Evolutionary conservation across 2,329 filamentous ascomycete genomes (phyloP).

Genomic region (Pestalotiopsis fici): DNA sequence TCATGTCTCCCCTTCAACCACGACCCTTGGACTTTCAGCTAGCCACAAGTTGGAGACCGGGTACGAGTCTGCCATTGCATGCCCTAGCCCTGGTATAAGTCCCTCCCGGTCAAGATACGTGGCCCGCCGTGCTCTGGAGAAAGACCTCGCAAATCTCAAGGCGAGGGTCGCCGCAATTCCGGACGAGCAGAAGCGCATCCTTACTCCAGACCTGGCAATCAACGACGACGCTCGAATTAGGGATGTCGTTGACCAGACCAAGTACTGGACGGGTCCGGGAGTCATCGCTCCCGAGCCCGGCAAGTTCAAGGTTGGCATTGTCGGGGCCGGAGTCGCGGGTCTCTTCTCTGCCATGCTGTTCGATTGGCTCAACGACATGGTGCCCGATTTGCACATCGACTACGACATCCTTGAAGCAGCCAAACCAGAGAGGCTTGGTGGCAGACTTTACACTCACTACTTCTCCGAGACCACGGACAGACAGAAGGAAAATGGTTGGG

Average conservation of each 20-base stretch:
- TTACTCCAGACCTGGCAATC: background rate
- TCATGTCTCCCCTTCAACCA: background rate
- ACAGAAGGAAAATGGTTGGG: background rate
- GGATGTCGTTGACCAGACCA: background rate
- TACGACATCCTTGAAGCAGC: constrained; percentile 21
- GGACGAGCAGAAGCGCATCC: too few species aligned
- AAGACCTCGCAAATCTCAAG: background rate
- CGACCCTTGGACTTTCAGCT: background rate
- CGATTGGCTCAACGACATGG: constrained; percentile 8
- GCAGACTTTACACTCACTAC: constrained; percentile 18
- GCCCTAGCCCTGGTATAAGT: background rate
- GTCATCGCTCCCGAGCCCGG: background rate
- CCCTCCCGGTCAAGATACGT: background rate
- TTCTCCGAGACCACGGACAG: constrained; percentile 9
- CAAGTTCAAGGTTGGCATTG: constrained; percentile 13
- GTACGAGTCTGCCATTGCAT: background rate
- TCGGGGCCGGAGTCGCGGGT: constrained; percentile 16
- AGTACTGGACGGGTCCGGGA: background rate
- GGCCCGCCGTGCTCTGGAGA: background rate
- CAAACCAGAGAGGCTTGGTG: constrained; percentile 13
- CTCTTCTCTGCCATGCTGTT: constrained; percentile 19
- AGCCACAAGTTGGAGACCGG: background rate
- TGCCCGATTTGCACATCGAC: background rate
- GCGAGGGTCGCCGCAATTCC: background rate
- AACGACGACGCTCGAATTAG: background rate